Percentiles rank a stretch among this genome's conserved stretches.
Evolutionary conservation across 2,329 filamentous ascomycete species (phyloP).

Genomic region (Aureobasidium vineae): DNA sequence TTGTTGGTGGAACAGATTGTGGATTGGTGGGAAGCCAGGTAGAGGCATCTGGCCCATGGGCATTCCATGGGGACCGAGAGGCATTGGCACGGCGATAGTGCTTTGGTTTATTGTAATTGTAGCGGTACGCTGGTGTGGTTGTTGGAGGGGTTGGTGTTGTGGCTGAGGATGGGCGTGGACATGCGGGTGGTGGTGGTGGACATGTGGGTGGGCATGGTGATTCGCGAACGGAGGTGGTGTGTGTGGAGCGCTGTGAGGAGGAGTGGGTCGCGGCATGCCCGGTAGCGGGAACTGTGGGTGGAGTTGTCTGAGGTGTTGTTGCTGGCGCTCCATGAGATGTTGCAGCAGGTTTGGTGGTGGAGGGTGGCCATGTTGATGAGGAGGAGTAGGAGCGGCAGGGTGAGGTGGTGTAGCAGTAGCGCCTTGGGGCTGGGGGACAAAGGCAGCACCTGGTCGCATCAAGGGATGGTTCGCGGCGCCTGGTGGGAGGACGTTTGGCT

Average conservation of each 20-base stretch:
- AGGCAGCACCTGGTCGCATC: conserved; percentile 9
- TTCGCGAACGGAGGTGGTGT: not conserved
- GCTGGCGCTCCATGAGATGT: conserved; percentile 13
- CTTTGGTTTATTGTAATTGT: conserved; percentile 20
- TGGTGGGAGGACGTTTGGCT: conserved; percentile 3
- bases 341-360: not conserved
- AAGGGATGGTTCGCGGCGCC: conserved; percentile 7
- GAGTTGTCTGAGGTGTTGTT: conserved; percentile 9
- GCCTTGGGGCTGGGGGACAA: not conserved
- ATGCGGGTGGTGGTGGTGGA: conserved; percentile 1
- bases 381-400: not conserved
- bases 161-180: not conserved
- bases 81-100: conserved; percentile 20
- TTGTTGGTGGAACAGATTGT: not conserved
- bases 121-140: not conserved
- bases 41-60: conserved; percentile 7
- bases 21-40: conserved; percentile 15
- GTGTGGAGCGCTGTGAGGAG: not conserved
- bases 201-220: not conserved
- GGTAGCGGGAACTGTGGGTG: conserved; percentile 7
- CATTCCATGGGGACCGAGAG: not conserved
- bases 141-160: not conserved
- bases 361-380: not conserved
- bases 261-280: not conserved
- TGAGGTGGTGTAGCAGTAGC: not conserved